phyloP scores from a whole-genome alignment of 2,329 filamentous ascomycete species.

The Phoma herbarum region DNA sequence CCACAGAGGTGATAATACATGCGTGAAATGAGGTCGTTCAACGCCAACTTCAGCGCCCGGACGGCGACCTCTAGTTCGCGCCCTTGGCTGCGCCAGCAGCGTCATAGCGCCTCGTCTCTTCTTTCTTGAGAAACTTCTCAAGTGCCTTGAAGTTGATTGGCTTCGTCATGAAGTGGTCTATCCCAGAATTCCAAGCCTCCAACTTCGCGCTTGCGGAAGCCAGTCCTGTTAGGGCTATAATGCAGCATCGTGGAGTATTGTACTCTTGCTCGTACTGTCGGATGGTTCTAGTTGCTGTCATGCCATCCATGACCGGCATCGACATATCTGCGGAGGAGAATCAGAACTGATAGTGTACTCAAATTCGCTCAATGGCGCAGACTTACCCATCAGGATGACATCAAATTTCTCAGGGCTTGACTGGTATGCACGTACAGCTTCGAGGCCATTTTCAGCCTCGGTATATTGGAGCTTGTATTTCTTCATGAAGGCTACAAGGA shows the following conservation, averaged over 20 bases:
- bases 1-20: neutral
- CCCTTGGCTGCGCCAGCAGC: neutral
- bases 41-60: neutral
- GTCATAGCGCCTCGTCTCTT: constrained; percentile 9
- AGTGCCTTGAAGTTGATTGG: constrained; percentile 42
- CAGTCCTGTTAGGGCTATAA: constrained; percentile 45
- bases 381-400: constrained; percentile 47
- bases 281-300: constrained; percentile 46
- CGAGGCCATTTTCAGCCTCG: constrained; percentile 46
- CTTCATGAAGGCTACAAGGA: constrained; percentile 46
- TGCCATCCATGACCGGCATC: constrained; percentile 51
- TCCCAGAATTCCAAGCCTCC: constrained; percentile 42
- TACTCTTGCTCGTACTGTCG: constrained; percentile 39
- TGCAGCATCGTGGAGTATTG: constrained; percentile 25
- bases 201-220: constrained; percentile 35
- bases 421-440: constrained; percentile 42
- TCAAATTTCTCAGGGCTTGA: constrained; percentile 25
- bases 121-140: constrained; percentile 26
- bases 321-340: constrained; percentile 38
- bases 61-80: neutral
- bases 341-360: neutral
- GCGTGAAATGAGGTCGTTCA: neutral
- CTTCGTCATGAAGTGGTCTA: constrained; percentile 47
- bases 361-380: neutral
- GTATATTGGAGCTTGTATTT: constrained; percentile 34